A percentile compares a stretch with the other conserved stretches of the same genome.
phyloP scores from a whole-genome alignment of 2,329 filamentous ascomycete genomes.

The Rhynchosporium secalis region DNA sequence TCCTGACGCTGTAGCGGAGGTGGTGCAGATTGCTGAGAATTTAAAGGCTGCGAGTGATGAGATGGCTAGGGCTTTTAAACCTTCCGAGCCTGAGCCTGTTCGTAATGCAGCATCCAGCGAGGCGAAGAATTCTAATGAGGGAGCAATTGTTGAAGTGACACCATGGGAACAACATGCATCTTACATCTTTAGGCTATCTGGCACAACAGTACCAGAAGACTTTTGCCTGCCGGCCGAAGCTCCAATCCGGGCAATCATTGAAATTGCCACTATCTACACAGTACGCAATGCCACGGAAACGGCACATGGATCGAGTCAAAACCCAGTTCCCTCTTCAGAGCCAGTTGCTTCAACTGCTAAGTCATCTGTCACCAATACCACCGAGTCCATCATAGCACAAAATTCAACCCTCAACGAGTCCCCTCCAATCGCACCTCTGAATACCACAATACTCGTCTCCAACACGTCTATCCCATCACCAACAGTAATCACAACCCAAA shows the following conservation, averaged over 20 bases:
- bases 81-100: conserved; percentile 13
- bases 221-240: conserved; percentile 26
- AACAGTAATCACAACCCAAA: conserved; percentile 20
- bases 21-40: conserved; percentile 31
- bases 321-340: not conserved
- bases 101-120: not conserved
- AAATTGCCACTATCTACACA: not conserved
- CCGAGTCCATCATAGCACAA: conserved; percentile 1
- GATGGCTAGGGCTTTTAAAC: conserved; percentile 20
- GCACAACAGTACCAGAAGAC: conserved; percentile 3
- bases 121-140: not conserved
- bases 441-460: conserved; percentile 17
- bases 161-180: conserved; percentile 21
- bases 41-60: conserved; percentile 25
- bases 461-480: conserved; percentile 19
- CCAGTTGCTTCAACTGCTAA: not conserved
- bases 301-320: conserved; percentile 1
- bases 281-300: not conserved
- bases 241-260: conserved; percentile 8
- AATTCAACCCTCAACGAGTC: conserved; percentile 9
- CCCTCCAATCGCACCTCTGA: conserved; percentile 10
- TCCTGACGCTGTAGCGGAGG: conserved; percentile 41
- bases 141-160: not conserved
- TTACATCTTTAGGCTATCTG: conserved; percentile 15
- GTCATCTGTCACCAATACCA: not conserved